These are phyloP conservation scores for Punica granatum DNA, from an alignment of 345 rosid genomes.

Conservation along the genomic window DNA sequence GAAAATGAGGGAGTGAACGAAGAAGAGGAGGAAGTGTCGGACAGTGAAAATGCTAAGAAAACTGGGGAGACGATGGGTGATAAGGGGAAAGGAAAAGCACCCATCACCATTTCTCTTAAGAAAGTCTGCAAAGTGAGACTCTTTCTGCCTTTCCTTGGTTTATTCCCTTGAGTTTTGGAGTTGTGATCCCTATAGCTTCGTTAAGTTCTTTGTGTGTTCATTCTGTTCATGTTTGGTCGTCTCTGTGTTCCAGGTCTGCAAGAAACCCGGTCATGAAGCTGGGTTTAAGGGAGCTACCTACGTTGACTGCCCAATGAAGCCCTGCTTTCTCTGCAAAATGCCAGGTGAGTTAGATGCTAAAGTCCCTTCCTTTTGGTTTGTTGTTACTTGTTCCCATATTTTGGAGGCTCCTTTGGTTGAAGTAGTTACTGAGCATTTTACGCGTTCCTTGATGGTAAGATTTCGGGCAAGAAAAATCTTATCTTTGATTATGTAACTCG, in stretches of 20 bases:
- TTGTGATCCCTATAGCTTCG: background rate
- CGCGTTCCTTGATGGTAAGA: background rate
- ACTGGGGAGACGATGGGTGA: conserved; percentile 8
- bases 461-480: background rate
- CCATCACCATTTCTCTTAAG: conserved; percentile 79
- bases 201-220: background rate
- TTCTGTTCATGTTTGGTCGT: background rate
- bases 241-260: conserved; percentile 57
- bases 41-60: conserved; percentile 25
- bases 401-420: background rate
- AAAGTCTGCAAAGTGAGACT: conserved; percentile 83
- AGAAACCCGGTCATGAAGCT: conserved; percentile 85
- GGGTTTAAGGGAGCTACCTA: conserved; percentile 93
- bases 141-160: background rate
- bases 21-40: conserved; percentile 7
- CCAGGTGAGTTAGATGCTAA: conserved; percentile 41
- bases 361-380: background rate
- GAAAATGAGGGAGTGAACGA: conserved; percentile 32
- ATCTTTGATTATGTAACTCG: background rate
- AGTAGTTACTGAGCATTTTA: background rate
- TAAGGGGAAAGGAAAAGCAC: conserved; percentile 61
- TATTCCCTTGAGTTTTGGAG: background rate
- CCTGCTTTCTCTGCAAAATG: conserved; percentile 94
- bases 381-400: background rate
- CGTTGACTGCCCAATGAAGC: conserved; percentile 94